Evolutionary conservation across 768 basidiomycete species (phyloP).

Genomic region (Auricularia heimuer): DNA sequence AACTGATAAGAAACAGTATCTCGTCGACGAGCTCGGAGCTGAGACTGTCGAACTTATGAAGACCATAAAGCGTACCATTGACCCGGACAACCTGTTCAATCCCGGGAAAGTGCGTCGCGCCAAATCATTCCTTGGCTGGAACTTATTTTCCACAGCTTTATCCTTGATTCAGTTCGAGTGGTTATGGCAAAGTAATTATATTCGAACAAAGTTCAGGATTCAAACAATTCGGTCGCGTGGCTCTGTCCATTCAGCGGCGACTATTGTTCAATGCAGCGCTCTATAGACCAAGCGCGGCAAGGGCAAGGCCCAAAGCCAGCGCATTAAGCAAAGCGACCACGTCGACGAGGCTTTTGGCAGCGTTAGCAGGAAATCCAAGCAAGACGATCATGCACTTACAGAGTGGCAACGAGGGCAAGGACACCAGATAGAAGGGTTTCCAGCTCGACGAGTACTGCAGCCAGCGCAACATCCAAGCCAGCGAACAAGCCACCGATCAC

Average conservation of each 20-base stretch:
- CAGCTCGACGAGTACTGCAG: not conserved
- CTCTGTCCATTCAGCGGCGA: too few species aligned
- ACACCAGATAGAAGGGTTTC: not conserved
- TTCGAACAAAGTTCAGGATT: too few species aligned
- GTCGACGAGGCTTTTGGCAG: not conserved
- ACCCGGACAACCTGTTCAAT: slow-evolving; percentile 38
- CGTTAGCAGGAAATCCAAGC: not conserved
- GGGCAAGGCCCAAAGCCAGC: not conserved
- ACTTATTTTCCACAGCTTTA: not conserved
- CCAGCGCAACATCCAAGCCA: not conserved
- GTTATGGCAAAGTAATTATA: too few species aligned
- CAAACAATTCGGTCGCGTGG: too few species aligned
- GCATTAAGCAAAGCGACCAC: not conserved
- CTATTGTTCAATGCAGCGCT: too few species aligned
- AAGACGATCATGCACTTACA: not conserved
- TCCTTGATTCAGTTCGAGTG: not conserved
- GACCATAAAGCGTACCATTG: slow-evolving; percentile 35
- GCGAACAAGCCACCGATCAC: not conserved
- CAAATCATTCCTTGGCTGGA: not conserved
- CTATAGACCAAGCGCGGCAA: not conserved
- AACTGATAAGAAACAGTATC: slow-evolving; percentile 38
- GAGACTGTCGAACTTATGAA: slow-evolving; percentile 45
- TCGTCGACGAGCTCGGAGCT: slow-evolving; percentile 36
- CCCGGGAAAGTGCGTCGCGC: slow-evolving; percentile 30
- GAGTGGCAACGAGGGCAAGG: not conserved